A percentile compares a stretch with the other conserved stretches of the same genome.
Evolutionary conservation across 495 filamentous ascomycete species (phyloP).

Genomic region (Amorphotheca resinae): DNA sequence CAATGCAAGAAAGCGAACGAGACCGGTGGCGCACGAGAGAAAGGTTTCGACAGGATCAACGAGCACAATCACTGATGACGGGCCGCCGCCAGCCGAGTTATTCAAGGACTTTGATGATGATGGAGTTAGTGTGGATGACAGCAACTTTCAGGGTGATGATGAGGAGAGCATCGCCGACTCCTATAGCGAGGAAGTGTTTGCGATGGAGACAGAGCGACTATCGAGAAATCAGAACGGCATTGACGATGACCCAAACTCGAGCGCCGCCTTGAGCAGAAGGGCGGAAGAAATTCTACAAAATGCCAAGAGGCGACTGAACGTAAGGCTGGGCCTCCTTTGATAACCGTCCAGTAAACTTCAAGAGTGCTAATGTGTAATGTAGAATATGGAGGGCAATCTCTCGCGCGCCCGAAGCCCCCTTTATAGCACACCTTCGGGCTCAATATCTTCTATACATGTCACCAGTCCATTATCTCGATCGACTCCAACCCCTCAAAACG

Average conservation of each 20-base stretch:
- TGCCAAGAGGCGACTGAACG: slow-evolving; percentile 76
- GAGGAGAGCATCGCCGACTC: slow-evolving; percentile 43
- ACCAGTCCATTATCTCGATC: slow-evolving; percentile 21
- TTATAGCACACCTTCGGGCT: slow-evolving; percentile 43
- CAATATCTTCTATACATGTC: slow-evolving; percentile 31
- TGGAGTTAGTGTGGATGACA: slow-evolving; percentile 41
- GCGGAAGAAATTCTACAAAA: slow-evolving; percentile 84
- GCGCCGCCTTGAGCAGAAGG: slow-evolving; percentile 61
- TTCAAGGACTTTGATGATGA: slow-evolving; percentile 49
- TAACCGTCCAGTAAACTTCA: neutral
- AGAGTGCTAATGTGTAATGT: slow-evolving; percentile 3
- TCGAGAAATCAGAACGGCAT: slow-evolving; percentile 6
- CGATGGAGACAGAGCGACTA: slow-evolving; percentile 13
- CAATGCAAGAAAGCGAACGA: slow-evolving; percentile 28
- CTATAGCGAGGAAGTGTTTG: slow-evolving; percentile 16
- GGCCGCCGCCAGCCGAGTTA: slow-evolving; percentile 26
- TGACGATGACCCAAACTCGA: slow-evolving; percentile 44
- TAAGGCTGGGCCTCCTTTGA: slow-evolving; percentile 32
- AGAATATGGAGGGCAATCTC: slow-evolving; percentile 91
- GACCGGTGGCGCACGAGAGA: slow-evolving; percentile 20
- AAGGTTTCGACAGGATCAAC: slow-evolving; percentile 24
- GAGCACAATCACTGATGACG: slow-evolving; percentile 38
- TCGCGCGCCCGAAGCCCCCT: slow-evolving; percentile 66
- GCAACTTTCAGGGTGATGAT: slow-evolving; percentile 45
- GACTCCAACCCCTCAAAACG: slow-evolving; percentile 20